These are phyloP conservation scores for Lentinula detonsa DNA, from an alignment of 768 basidiomycete species.

Conservation along the genomic window DNA sequence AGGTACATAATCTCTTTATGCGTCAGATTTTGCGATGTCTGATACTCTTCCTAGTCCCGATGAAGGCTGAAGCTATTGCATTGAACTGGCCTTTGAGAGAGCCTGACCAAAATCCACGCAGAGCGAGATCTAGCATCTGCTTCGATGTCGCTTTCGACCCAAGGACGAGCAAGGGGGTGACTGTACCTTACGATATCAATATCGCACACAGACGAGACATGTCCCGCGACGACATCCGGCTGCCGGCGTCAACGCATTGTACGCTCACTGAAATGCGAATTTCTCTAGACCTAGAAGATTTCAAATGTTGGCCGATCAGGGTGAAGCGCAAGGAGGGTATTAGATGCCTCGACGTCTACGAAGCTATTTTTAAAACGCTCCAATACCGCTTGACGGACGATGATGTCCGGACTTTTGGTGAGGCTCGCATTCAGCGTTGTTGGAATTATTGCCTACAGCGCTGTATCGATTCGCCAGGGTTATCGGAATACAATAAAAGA, in stretches of 20 bases:
- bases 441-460: constrained; percentile 1
- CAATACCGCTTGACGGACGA: constrained; percentile 2
- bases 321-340: constrained; percentile 2
- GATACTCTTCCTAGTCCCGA: not conserved
- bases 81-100: constrained; percentile 5
- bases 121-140: not conserved
- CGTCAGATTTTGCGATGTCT: not conserved
- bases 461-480: constrained; percentile 5
- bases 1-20: not conserved
- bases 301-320: constrained; percentile 1
- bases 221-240: not conserved
- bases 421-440: constrained; percentile 6
- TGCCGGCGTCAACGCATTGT: constrained; percentile 4
- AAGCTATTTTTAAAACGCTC: constrained; percentile 2
- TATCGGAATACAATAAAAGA: not conserved
- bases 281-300: not conserved
- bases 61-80: constrained; percentile 3
- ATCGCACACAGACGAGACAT: not conserved
- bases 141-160: constrained; percentile 6
- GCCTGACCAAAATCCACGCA: not conserved
- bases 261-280: constrained; percentile 4
- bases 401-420: constrained; percentile 4
- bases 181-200: not conserved
- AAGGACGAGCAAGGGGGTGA: not conserved
- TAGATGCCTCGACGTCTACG: constrained; percentile 2